Conservation (phyloP, 2,329 filamentous ascomycete species). For the Hymenoscyphus scutula region DNA sequence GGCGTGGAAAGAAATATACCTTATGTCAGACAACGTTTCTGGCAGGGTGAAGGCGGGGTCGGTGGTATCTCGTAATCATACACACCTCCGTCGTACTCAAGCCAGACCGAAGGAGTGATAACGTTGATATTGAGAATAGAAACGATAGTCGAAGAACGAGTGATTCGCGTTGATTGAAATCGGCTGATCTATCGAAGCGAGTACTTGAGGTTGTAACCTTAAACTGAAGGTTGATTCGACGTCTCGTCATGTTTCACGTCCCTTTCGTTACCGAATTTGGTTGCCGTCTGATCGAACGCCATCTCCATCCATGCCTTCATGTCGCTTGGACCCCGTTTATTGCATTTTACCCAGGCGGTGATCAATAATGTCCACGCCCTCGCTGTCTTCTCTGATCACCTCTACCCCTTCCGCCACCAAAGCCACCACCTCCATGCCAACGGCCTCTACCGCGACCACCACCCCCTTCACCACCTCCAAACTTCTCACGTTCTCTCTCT, state of each 20-base stretch:
- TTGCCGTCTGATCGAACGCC: not conserved
- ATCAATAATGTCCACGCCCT: constrained; percentile 29
- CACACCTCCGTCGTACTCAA: not conserved
- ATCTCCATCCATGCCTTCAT: not conserved
- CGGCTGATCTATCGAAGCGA: too few relatives aligned
- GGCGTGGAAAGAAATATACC: not conserved
- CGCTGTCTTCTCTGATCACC: constrained; percentile 24
- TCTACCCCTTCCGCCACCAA: constrained; percentile 35
- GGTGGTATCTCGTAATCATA: not conserved
- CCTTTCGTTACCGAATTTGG: constrained; percentile 4
- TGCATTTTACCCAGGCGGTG: constrained; percentile 5
- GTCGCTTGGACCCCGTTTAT: constrained; percentile 1
- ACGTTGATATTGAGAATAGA: not conserved
- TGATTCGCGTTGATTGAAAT: too few relatives aligned
- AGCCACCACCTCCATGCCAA: constrained; percentile 32
- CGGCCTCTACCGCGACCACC: constrained; percentile 35
- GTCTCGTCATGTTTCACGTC: constrained; percentile 6
- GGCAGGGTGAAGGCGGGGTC: not conserved
- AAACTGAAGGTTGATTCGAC: not conserved
- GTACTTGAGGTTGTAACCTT: too few relatives aligned
- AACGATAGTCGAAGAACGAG: too few relatives aligned
- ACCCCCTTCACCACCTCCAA: constrained; percentile 33
- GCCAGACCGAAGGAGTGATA: not conserved
- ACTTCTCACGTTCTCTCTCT: constrained; percentile 43
- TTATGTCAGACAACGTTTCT: not conserved